Conservation (phyloP, 495 filamentous ascomycete species). For the Aspergillus campestris region DNA sequence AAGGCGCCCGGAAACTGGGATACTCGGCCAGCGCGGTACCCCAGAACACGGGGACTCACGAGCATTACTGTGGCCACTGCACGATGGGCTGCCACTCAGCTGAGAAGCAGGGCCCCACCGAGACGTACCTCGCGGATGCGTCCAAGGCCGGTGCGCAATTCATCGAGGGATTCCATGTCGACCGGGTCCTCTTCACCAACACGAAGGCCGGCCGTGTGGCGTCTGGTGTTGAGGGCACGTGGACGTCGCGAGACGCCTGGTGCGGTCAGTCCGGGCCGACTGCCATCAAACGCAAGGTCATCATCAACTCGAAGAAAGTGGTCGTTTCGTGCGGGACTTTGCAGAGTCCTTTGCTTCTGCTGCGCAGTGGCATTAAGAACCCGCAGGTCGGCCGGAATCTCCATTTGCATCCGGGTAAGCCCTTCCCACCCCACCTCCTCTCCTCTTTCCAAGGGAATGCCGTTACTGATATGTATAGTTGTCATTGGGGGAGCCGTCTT, state of each 20-base stretch:
- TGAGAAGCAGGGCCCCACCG: slow-evolving; percentile 70
- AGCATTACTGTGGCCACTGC: slow-evolving; percentile 76
- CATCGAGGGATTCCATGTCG: slow-evolving; percentile 66
- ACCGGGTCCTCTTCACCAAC: slow-evolving; percentile 58
- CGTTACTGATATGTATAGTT: slow-evolving; percentile 26
- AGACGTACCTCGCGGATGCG: slow-evolving; percentile 72
- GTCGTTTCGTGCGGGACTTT: slow-evolving; percentile 67
- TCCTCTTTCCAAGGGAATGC: background rate
- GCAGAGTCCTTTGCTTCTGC: slow-evolving; percentile 65
- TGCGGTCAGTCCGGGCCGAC: slow-evolving; percentile 44
- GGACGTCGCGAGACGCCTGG: slow-evolving; percentile 60
- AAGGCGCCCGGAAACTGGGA: slow-evolving; percentile 69
- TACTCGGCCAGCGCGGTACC: slow-evolving; percentile 62
- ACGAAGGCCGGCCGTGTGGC: slow-evolving; percentile 48
- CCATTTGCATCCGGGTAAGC: slow-evolving; percentile 62
- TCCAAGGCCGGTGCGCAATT: slow-evolving; percentile 65
- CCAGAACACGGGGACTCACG: slow-evolving; percentile 63
- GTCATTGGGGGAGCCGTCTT: slow-evolving; percentile 52
- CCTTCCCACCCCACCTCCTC: background rate
- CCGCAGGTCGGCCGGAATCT: slow-evolving; percentile 79
- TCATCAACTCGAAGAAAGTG: slow-evolving; percentile 74
- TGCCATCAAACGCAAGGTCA: slow-evolving; percentile 46
- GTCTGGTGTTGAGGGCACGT: slow-evolving; percentile 59
- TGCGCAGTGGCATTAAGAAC: slow-evolving; percentile 68
- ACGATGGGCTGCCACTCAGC: slow-evolving; percentile 62